phyloP scores from a whole-genome alignment of 2,329 filamentous ascomycete species.

The Neonectria faginata region DNA sequence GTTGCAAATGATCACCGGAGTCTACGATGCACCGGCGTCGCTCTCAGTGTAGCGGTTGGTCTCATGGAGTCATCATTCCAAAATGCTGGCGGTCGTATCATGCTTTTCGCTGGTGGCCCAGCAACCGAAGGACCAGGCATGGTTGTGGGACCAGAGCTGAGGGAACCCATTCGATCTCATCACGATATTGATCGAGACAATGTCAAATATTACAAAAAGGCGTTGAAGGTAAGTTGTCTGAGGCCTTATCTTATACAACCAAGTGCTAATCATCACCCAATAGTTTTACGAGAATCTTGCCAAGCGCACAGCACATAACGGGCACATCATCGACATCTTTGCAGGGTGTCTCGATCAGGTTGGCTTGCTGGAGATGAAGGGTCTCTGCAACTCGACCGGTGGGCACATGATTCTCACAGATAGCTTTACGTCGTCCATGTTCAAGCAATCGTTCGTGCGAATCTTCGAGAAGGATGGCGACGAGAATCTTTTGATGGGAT shows the following conservation, averaged over 20 bases:
- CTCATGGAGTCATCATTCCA: slow-evolving; percentile 95
- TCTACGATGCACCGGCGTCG: slow-evolving; percentile 92
- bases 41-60: slow-evolving; percentile 93
- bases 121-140: slow-evolving; percentile 96
- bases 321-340: slow-evolving; percentile 97
- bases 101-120: slow-evolving; percentile 95
- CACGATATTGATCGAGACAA: slow-evolving; percentile 99
- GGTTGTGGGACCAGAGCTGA: slow-evolving; percentile 94
- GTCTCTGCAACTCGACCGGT: slow-evolving; percentile 93
- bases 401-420: slow-evolving; percentile 99
- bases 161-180: slow-evolving; percentile 96
- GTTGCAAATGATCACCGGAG: slow-evolving; percentile 93
- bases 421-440: slow-evolving; percentile 99
- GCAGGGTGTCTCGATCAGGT: slow-evolving; percentile 98
- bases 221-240: slow-evolving; percentile 76
- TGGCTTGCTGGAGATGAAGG: slow-evolving; percentile 97
- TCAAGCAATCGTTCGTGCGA: slow-evolving; percentile 97
- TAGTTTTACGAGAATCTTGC: slow-evolving; percentile 95
- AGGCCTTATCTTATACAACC: not conserved
- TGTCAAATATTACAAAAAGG: slow-evolving; percentile 99
- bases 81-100: slow-evolving; percentile 93
- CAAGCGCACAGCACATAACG: slow-evolving; percentile 94
- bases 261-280: slow-evolving; percentile 42
- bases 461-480: slow-evolving; percentile 97
- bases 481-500: slow-evolving; percentile 96